Evolutionary conservation across 768 basidiomycete species (phyloP), one percentile per base, ranked within the genome.

Genomic region (Panus rudis): DNA sequence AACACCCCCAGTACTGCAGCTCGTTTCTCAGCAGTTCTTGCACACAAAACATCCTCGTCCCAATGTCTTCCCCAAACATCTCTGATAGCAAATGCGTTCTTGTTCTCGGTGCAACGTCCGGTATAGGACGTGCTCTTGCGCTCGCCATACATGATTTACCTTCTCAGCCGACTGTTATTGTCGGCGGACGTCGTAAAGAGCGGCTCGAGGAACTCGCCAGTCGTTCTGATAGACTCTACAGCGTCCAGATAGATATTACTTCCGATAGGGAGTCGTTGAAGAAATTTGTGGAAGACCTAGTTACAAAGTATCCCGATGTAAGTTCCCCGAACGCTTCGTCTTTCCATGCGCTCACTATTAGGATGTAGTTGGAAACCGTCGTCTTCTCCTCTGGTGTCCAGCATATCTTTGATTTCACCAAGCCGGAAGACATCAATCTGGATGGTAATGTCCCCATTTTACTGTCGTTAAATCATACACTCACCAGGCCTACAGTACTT

Each of bases 91-190:
- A 71, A 57, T 76, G 73, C 43, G 59, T 78, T 47, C 67, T 78
- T 41, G 62, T 78, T 44, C 66, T 73, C 37, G 76, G 77, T n/a
- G 76, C 76, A 3, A 78, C 78, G 3, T 62, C 75, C 23, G 78
- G 78, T 24, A 73, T 79, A 24, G 78, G 79, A 14, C 71, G 75
- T 3, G 69, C 71, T 26, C 69, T 81, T 5, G 77, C 78, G 5
- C 63, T 74, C 8, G 65, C 68, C 17, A 63, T 79, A 32, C 65
- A 72, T 23, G 58, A 56, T 22, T 62, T 78, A 2, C 71, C 74
- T 0, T 69, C 68, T 30, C 60, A 65, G 26, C 76, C 76, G 2
- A 64, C 60, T 5, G 73, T 78, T 22, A 69, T 80, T 35, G 75
- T 67, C 19, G 59, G 66, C 13, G 76, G 77, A 8, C 65, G 76